A percentile compares a stretch with the other conserved stretches of the same genome.
These are phyloP conservation scores for Przewalskia tangutica DNA, from an alignment of 257 asterid species.

Conservation along the genomic window DNA sequence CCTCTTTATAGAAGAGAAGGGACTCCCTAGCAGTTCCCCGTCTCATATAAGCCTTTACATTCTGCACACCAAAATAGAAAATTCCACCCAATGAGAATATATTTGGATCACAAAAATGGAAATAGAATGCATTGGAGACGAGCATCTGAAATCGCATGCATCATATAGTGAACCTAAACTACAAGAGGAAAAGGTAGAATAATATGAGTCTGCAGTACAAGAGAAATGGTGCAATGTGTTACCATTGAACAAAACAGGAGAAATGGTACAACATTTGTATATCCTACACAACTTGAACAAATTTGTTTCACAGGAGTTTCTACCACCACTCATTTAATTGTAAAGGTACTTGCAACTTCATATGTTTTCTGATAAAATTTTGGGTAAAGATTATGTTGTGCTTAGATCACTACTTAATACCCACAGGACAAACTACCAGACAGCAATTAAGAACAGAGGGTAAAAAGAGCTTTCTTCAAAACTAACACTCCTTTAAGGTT, in stretches of 20 bases:
- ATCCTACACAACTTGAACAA: not conserved
- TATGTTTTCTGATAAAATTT: not conserved
- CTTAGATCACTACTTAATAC: not conserved
- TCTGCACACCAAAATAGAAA: slow-evolving; percentile 30
- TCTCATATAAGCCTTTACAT: slow-evolving; percentile 73
- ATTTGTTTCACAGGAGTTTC: not conserved
- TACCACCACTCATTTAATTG: not conserved
- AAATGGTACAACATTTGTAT: not conserved
- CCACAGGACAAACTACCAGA: not conserved
- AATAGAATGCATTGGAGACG: not conserved
- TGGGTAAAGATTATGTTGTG: not conserved
- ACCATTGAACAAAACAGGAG: not conserved
- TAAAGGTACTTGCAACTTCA: not conserved
- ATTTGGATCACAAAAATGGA: not conserved
- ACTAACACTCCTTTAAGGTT: not conserved
- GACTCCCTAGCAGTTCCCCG: slow-evolving; percentile 80
- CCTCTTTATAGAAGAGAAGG: slow-evolving; percentile 50
- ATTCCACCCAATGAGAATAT: not conserved
- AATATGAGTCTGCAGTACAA: not conserved
- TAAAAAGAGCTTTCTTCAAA: not conserved
- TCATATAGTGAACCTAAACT: not conserved
- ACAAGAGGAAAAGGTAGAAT: not conserved
- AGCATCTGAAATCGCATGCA: not conserved
- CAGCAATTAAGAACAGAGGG: not conserved
- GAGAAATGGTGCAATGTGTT: not conserved